Evolutionary conservation across 1,139 yeast genomes (phyloP).

Genomic region (Blastobotrys elegans): DNA sequence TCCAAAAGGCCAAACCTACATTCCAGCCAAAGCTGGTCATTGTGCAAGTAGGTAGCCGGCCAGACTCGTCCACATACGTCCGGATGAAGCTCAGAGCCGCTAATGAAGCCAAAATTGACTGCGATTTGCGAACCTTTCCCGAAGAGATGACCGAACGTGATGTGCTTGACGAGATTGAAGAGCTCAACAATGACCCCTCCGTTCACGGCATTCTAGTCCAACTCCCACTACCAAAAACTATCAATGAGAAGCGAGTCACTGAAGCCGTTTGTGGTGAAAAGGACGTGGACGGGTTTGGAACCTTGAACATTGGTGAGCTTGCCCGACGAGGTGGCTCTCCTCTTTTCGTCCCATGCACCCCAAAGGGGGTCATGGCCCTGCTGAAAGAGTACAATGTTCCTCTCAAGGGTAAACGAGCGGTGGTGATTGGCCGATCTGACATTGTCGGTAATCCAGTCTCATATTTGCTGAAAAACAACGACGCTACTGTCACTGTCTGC

Average conservation of each 20-base stretch:
- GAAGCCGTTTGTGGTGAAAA: constrained; percentile 69
- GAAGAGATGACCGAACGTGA: constrained; percentile 43
- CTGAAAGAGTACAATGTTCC: constrained; percentile 58
- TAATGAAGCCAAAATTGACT: constrained; percentile 66
- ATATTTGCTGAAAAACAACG: constrained; percentile 66
- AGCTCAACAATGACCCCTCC: constrained; percentile 58
- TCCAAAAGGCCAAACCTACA: constrained; percentile 51
- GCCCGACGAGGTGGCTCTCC: constrained; percentile 88
- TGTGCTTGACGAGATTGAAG: constrained; percentile 53
- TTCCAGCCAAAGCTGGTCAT: constrained; percentile 79
- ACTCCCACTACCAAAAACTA: constrained; percentile 79
- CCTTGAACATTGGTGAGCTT: constrained; percentile 85
- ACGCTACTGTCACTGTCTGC: constrained; percentile 81
- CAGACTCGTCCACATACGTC: constrained; percentile 92
- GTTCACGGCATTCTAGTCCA: constrained; percentile 92
- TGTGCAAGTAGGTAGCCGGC: constrained; percentile 85
- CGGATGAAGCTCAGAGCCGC: constrained; percentile 94
- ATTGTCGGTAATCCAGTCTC: constrained; percentile 96
- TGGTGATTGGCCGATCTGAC: constrained; percentile 92
- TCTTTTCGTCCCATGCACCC: constrained; percentile 88
- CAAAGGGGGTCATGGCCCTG: constrained; percentile 85
- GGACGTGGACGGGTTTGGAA: constrained; percentile 96
- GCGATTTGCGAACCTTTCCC: constrained; percentile 63
- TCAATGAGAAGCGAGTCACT: constrained; percentile 75
- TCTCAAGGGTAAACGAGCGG: constrained; percentile 78